Conservation (phyloP, 169 alveolate genomes). For the Eimeria praecox region DNA sequence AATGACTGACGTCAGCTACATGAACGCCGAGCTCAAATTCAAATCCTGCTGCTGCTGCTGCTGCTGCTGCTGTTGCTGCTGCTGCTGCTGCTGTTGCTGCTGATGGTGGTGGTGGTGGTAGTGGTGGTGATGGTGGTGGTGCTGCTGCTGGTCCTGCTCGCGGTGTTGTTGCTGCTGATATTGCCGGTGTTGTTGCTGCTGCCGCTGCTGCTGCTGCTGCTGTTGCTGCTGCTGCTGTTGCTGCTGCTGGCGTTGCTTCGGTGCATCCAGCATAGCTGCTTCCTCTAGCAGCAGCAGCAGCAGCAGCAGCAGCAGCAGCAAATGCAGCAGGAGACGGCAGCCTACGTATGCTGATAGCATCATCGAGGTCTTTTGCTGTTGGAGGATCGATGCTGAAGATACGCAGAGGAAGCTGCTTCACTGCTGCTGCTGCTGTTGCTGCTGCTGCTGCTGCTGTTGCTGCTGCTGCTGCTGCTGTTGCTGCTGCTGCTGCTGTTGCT, state of each 20-base stretch:
- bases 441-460: neutral
- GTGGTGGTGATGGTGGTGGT: too few relatives aligned
- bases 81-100: neutral
- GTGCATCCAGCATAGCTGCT: neutral
- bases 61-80: neutral
- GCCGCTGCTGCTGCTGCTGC: neutral
- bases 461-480: neutral
- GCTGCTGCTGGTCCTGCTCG: too few relatives aligned
- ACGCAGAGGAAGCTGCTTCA: constrained; percentile 36
- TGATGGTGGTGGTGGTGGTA: neutral
- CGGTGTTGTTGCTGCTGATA: neutral
- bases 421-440: constrained; percentile 28
- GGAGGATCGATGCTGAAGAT: constrained; percentile 89
- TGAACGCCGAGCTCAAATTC: constrained; percentile 96
- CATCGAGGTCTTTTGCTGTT: constrained; percentile 90
- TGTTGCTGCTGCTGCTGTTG: neutral
- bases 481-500: neutral
- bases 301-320: constrained; percentile 66
- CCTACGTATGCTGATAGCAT: constrained; percentile 85
- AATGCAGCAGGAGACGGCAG: constrained; percentile 29
- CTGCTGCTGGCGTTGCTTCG: neutral
- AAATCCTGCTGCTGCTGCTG: constrained; percentile 44
- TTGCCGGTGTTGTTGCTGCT: neutral
- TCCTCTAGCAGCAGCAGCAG: neutral
- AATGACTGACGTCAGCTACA: constrained; percentile 98